Percentiles rank a stretch among this genome's conserved stretches.
Evolutionary conservation across 345 rosid species (phyloP).

Genomic region (Lepidium sativum): DNA sequence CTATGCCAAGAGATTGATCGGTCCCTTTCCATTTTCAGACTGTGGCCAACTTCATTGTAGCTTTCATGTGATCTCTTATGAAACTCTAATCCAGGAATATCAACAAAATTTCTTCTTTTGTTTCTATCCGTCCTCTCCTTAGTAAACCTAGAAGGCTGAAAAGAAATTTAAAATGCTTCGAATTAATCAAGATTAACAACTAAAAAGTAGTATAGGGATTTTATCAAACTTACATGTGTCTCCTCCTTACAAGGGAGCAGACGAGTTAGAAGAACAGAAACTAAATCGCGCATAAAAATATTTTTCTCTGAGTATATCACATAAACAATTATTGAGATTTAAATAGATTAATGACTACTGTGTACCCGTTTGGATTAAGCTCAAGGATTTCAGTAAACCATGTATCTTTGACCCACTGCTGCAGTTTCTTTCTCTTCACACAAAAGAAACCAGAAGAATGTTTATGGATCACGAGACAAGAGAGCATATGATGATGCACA

Average conservation of each 20-base stretch:
- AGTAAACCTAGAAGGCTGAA: slow-evolving; percentile 31
- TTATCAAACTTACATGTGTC: slow-evolving; percentile 39
- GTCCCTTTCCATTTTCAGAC: slow-evolving; percentile 20
- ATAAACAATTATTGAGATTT: not conserved
- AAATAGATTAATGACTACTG: not conserved
- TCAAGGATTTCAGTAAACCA: slow-evolving; percentile 41
- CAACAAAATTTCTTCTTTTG: slow-evolving; percentile 20
- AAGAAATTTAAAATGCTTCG: slow-evolving; percentile 10
- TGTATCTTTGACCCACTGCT: slow-evolving; percentile 39
- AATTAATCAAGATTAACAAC: slow-evolving; percentile 10
- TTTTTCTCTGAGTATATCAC: slow-evolving; percentile 22
- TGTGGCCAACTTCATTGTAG: slow-evolving; percentile 26
- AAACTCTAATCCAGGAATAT: slow-evolving; percentile 26
- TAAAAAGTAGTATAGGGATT: not conserved
- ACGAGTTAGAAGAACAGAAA: slow-evolving; percentile 48
- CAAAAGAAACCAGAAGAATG: slow-evolving; percentile 27
- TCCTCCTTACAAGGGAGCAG: slow-evolving; percentile 33
- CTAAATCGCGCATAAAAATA: slow-evolving; percentile 43
- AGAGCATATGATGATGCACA: not conserved
- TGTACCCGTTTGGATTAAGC: slow-evolving; percentile 44
- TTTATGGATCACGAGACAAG: not conserved
- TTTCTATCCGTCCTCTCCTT: slow-evolving; percentile 17
- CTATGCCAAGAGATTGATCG: slow-evolving; percentile 29
- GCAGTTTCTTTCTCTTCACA: slow-evolving; percentile 47
- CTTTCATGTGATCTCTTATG: slow-evolving; percentile 24